Percentiles rank a stretch among this genome's conserved stretches.
Conservation (phyloP, 2,329 filamentous ascomycete genomes). For the Pseudogymnoascus verrucosus region DNA sequence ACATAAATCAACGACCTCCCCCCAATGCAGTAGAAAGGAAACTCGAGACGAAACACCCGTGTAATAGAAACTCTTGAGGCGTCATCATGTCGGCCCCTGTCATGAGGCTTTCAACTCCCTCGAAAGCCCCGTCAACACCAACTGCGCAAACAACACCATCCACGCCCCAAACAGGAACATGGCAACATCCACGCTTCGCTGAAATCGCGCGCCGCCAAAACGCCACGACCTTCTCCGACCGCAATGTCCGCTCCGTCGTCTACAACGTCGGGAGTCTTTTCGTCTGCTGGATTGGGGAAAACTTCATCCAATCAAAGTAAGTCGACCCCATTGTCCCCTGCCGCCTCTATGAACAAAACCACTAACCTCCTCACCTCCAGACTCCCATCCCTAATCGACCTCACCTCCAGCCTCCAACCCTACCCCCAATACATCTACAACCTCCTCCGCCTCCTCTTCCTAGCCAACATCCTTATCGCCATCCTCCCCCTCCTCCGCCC, state of each 20-base stretch:
- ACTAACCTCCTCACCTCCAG: constrained; percentile 13
- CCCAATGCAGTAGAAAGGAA: not conserved
- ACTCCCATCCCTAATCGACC: constrained; percentile 22
- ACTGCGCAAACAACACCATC: constrained; percentile 16
- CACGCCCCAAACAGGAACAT: constrained; percentile 55
- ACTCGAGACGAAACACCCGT: not conserved
- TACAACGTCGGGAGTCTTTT: constrained; percentile 56
- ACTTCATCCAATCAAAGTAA: constrained; percentile 31
- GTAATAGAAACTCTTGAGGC: not conserved
- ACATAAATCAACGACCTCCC: not conserved
- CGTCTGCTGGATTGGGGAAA: constrained; percentile 38
- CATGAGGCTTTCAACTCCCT: not conserved
- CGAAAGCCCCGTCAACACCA: constrained; percentile 28
- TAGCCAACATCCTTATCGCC: constrained; percentile 65
- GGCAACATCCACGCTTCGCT: constrained; percentile 81
- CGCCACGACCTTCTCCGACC: constrained; percentile 68
- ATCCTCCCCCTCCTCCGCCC: constrained; percentile 64
- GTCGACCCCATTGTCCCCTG: constrained; percentile 2
- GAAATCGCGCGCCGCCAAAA: constrained; percentile 80
- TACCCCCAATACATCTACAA: constrained; percentile 32
- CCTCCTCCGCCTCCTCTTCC: constrained; percentile 46
- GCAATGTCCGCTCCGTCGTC: constrained; percentile 62
- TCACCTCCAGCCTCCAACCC: constrained; percentile 17
- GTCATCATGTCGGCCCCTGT: not conserved
- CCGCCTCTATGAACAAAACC: not conserved